Conservation (phyloP, 148 eudicot species). For the Spergularia marina region DNA sequence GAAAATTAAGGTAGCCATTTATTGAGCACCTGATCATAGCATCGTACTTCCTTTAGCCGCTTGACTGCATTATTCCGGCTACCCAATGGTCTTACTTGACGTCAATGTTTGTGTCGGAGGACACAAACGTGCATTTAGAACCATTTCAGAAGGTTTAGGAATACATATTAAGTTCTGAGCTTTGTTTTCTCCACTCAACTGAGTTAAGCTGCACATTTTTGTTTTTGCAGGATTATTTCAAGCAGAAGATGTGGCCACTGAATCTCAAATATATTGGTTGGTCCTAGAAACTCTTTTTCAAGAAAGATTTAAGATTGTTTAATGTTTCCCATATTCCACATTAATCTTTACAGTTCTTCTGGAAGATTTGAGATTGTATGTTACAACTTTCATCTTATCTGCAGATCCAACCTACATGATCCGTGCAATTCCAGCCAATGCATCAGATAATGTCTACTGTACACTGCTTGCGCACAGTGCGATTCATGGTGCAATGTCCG, state of each 20-base stretch:
- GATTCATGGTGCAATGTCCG: constrained; percentile 49
- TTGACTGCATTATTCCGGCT: too few relatives aligned
- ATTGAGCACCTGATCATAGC: not conserved
- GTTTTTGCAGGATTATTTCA: constrained; percentile 43
- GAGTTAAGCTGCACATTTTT: not conserved
- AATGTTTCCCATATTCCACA: too few relatives aligned
- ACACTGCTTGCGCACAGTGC: constrained; percentile 47
- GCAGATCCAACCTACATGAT: constrained; percentile 44
- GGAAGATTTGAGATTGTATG: not conserved
- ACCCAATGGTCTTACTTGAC: too few relatives aligned
- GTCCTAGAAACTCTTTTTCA: constrained; percentile 8
- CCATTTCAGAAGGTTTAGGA: too few relatives aligned
- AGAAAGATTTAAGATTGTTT: too few relatives aligned
- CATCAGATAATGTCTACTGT: constrained; percentile 44
- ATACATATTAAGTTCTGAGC: too few relatives aligned
- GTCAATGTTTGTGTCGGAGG: too few relatives aligned
- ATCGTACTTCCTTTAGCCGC: not conserved
- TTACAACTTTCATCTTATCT: not conserved
- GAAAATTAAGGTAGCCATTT: constrained; percentile 39
- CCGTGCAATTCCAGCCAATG: constrained; percentile 43
- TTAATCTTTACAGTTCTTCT: not conserved
- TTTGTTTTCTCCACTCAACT: not conserved
- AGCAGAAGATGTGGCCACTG: constrained; percentile 31
- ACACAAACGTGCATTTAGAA: too few relatives aligned
- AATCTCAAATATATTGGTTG: constrained; percentile 50